Evolutionary conservation across 73 alveolate species (phyloP), one percentile per base, ranked within the genome.

Genomic region (Durusdinium trenchii): DNA sequence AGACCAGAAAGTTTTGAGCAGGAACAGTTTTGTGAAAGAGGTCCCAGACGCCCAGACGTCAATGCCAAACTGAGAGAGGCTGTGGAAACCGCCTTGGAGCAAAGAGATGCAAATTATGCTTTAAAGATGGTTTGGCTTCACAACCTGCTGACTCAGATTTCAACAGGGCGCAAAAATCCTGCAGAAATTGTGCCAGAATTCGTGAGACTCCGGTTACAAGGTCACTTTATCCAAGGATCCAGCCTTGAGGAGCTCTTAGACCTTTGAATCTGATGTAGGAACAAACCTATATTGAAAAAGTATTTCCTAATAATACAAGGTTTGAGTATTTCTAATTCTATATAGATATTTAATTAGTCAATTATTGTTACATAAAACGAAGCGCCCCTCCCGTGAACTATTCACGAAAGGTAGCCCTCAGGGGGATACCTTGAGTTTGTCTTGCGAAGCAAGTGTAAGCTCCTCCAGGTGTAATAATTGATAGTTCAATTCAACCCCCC

Each of bases 221-320:
- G 95, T 54, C 95, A 85, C 18, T 61, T 85, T 85, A 54, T 85
- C 81, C 95, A 60, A 30, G 95, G 81, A 10, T 85, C 95, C 62
- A 54, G 81, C 95, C 95, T 85, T 18, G 95, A 85, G 95, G 81
- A 54, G 81, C 95, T 85, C 57, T 85, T 85, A 85, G 95, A 40
- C 60, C 60, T 85, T 2, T 85, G 79, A 52, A n/a, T 73, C 40
- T 73, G 12, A 57, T 57, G 51, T 36, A 23, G 35, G 35, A 43
- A 67, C 81, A 67, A n/a, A n/a, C n/a, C n/a, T n/a, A n/a, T n/a
- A n/a, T n/a, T n/a, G n/a, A n/a, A n/a, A n/a, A n/a, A n/a, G n/a
- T n/a, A n/a, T n/a, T n/a, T n/a, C n/a, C n/a, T n/a, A n/a, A n/a
- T n/a, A n/a, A n/a, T n/a, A n/a, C n/a, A n/a, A n/a, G n/a, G n/a